Evolutionary conservation across 2,329 filamentous ascomycete genomes (phyloP), one percentile per base, ranked within the genome.

Genomic region (Aurifilum marmelostoma): DNA sequence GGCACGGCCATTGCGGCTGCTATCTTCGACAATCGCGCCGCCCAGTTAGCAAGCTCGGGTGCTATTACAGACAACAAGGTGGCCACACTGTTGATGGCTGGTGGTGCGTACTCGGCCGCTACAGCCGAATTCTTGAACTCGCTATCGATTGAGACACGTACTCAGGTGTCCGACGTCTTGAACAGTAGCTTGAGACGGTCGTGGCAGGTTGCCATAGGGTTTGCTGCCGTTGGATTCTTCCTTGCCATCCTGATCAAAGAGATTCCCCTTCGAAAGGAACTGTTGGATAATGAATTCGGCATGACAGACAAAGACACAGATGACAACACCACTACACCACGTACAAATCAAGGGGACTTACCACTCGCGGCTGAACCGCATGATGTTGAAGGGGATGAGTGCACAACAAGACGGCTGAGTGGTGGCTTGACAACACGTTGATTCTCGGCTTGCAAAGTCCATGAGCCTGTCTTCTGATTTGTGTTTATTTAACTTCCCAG

Each of bases 1-100:
- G 84, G 83, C 11, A 78, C 83, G 1, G 78, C 82, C 0, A 79
- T 87, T 43, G 78, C 80, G 0, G 79, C 77, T 1, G 76, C 79
- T 8, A 77, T 85, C 54, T 85, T 82, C 73, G 75, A 73, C 69
- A 76, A 71, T 69, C 71, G 72, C 3, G 71, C 70, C 56, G 71
- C 67, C 1, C 61, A 71, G 43, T 65, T 72, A 5, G 54, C 54
- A 27, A 5, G 16, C 41, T 32, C 27, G 14, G 54, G 37, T 59
- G 67, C 54, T 61, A 73, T 74, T 59, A n/a, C 18, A 60, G 71
- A 74, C 7, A 67, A 71, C 50, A 12, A 62, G 18, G 54, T n/a
- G 4, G 72, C 70, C 41, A 67, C 67, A 47, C 34, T 29, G 11
- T 7, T 66, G 54, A 34, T 14, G 8, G 29, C 14, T 9, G 56